These are phyloP conservation scores for Hypoxylon sp. DNA, from an alignment of 2,329 filamentous ascomycete species.

Conservation along the genomic window DNA sequence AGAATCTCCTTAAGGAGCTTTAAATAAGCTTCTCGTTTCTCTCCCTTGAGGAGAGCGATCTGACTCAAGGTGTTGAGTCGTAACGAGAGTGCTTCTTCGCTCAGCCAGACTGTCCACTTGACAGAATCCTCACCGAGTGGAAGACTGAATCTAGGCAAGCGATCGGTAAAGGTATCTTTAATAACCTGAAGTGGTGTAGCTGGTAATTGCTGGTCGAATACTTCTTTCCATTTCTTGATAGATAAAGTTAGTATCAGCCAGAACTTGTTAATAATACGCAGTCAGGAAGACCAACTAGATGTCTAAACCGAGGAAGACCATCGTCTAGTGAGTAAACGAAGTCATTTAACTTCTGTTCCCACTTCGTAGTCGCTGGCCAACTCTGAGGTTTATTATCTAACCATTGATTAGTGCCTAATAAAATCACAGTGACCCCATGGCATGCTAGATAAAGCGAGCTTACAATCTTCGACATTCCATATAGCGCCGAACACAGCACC, in stretches of 20 bases:
- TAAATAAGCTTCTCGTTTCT: conserved; percentile 64
- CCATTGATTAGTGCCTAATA: conserved; percentile 33
- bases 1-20: conserved; percentile 69
- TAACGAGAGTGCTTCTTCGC: conserved; percentile 73
- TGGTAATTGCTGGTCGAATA: conserved; percentile 73
- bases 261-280: not conserved
- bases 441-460: conserved; percentile 50
- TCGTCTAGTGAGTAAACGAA: conserved; percentile 71
- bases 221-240: conserved; percentile 69
- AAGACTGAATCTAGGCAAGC: conserved; percentile 68
- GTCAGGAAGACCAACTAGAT: conserved; percentile 57
- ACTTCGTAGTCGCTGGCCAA: conserved; percentile 70
- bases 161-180: conserved; percentile 58
- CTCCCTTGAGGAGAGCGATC: conserved; percentile 71
- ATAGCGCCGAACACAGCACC: conserved; percentile 75
- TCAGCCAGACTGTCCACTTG: conserved; percentile 71
- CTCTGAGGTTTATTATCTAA: conserved; percentile 74
- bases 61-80: conserved; percentile 78
- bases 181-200: conserved; percentile 68
- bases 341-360: conserved; percentile 74
- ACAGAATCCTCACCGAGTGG: conserved; percentile 72
- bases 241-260: conserved; percentile 15
- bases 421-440: not conserved
- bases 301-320: conserved; percentile 74
- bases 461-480: conserved; percentile 83